A percentile compares a stretch with the other conserved stretches of the same genome.
Conservation (phyloP, 2,329 filamentous ascomycete genomes). For the Aspergillus sp. region DNA sequence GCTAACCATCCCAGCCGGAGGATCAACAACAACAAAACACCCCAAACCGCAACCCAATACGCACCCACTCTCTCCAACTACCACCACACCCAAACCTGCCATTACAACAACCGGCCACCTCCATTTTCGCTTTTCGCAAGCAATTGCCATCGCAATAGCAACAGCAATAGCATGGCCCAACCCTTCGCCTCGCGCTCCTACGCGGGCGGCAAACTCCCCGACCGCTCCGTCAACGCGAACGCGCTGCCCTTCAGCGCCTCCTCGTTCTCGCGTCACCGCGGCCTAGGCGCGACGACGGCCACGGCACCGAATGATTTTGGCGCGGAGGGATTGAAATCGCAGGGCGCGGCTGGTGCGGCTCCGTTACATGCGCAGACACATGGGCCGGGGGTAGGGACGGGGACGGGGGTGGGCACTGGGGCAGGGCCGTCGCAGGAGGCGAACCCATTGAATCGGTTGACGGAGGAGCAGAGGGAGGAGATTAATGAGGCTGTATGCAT, state of each 20-base stretch:
- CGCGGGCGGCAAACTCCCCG: conserved; percentile 48
- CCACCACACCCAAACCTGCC: no score
- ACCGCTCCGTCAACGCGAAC: conserved; percentile 38
- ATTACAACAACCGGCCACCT: no score
- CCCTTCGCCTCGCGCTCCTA: conserved; percentile 50
- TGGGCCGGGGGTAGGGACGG: background rate
- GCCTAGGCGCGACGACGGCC: conserved; percentile 21
- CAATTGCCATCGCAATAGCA: no score
- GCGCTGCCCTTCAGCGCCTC: conserved; percentile 39
- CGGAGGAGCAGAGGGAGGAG: conserved; percentile 85
- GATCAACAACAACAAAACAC: no score
- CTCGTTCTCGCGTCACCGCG: conserved; percentile 34
- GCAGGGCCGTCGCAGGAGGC: conserved; percentile 39
- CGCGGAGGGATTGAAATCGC: conserved; percentile 21
- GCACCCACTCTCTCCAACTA: no score
- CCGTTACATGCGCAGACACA: conserved; percentile 36
- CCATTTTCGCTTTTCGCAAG: no score
- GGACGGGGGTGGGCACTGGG: background rate
- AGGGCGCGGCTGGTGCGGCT: conserved; percentile 24
- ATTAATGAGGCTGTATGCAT: conserved; percentile 80
- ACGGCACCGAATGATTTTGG: conserved; percentile 20
- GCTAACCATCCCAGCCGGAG: background rate
- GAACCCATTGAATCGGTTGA: conserved; percentile 53
- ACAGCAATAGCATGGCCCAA: conserved; percentile 21
- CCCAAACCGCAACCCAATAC: no score